Evolutionary conservation across 2,329 filamentous ascomycete genomes (phyloP), one percentile per base, ranked within the genome.

Genomic region (Microcyclosporella mali): DNA sequence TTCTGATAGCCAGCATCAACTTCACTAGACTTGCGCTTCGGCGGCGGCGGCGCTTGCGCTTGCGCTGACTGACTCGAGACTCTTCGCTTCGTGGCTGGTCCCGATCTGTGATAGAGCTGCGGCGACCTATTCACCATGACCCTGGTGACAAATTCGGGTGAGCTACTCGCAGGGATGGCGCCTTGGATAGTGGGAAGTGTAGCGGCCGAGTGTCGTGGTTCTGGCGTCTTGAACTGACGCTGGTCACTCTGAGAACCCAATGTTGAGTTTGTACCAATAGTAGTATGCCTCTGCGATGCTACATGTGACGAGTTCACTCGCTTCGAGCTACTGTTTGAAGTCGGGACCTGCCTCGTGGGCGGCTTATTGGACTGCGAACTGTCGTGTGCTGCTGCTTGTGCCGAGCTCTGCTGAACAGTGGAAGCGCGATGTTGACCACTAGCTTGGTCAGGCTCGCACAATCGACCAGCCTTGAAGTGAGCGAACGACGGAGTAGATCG

Each of bases 281-380:
- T 25, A 25, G 6, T 4, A 4, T 25, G 21, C 21, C 6, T 25
- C 21, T 6, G 21, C 6, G 21, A 25, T 9, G 4, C 21, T 25
- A 9, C 21, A 6, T 9, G 21, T 25, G 9, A 25, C 4, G 21
- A 25, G 21, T 25, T 25, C 2, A 48, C 43, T 25, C 45, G 48
- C 46, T 57, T 60, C 14, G 52, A 53, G 9, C 52, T 49, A 32
- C 52, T 58, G 41, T 61, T 61, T 6, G 59, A 49, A 8, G 39
- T 39, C 10, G 56, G 54, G 36, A 48, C 46, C 4, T 43, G 25
- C 41, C 52, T 58, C 27, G 45, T 46, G 41, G 39, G 55, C 3
- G 33, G 37, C 16, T 34, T 15, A 15, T 25, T 25, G 21, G 21
- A 25, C 9, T 25, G 21, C 9, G 21, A 25, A 9, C 21, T 25